Percentiles rank a stretch among this genome's conserved stretches.
These are phyloP conservation scores for Ambrosiella cleistominuta DNA, from an alignment of 2,329 filamentous ascomycete species.

Conservation along the genomic window DNA sequence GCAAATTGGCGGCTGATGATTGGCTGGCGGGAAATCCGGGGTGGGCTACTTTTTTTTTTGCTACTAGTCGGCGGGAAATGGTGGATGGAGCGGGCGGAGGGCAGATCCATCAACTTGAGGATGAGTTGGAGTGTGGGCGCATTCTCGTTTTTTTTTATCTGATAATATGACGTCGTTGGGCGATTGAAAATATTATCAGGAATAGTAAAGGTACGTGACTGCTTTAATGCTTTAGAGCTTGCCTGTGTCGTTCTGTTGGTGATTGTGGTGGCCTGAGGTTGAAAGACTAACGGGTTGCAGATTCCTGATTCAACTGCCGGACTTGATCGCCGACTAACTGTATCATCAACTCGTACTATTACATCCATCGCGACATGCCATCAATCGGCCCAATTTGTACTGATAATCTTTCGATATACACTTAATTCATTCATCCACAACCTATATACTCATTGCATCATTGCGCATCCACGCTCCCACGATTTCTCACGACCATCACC, in stretches of 20 bases:
- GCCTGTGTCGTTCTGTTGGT: neutral
- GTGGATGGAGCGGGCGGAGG: neutral
- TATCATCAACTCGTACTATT: too few species aligned
- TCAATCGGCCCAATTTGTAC: too few species aligned
- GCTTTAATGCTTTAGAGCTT: neutral
- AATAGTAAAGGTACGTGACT: neutral
- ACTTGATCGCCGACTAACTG: neutral
- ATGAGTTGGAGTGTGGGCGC: too few species aligned
- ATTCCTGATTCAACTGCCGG: neutral
- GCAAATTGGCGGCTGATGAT: slow-evolving; percentile 5
- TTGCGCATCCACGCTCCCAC: too few species aligned
- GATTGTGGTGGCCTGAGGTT: neutral
- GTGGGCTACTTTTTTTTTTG: neutral
- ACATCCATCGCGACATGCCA: too few species aligned
- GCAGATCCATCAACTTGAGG: too few species aligned
- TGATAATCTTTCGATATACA: too few species aligned
- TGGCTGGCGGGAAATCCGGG: slow-evolving; percentile 1
- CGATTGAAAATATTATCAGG: too few species aligned
- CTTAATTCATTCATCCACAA: too few species aligned
- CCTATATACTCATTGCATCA: too few species aligned
- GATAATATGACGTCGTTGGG: too few species aligned
- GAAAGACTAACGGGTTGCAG: neutral
- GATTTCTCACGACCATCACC: neutral
- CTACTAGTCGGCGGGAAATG: neutral
- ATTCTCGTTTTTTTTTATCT: too few species aligned